These are phyloP conservation scores for Solanum dulcamara DNA, from an alignment of 257 asterid species.

Conservation along the genomic window DNA sequence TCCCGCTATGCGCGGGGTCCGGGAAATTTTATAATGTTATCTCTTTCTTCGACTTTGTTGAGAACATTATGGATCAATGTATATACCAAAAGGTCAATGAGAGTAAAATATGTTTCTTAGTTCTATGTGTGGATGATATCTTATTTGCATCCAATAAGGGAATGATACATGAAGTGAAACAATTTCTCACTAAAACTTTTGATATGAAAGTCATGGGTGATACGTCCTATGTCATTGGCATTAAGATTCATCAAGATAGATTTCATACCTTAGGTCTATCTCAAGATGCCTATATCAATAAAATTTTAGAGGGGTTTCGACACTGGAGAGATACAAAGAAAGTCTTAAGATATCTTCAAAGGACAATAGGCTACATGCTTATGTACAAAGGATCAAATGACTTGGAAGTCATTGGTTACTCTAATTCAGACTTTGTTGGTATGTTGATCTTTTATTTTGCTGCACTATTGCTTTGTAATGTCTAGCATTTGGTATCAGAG, in stretches of 20 bases:
- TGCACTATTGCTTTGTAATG: not conserved
- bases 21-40: too few species aligned
- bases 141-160: not conserved
- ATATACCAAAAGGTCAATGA: not conserved
- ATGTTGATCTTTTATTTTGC: too few species aligned
- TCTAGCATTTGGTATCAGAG: not conserved
- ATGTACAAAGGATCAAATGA: not conserved
- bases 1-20: too few species aligned
- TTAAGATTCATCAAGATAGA: not conserved
- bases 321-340: not conserved
- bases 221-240: not conserved
- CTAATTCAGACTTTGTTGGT: not conserved
- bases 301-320: not conserved
- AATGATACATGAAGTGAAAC: too few species aligned
- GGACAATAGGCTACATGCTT: not conserved
- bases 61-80: not conserved
- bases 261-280: not conserved
- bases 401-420: not conserved
- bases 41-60: not conserved
- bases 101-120: not conserved
- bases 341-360: not conserved
- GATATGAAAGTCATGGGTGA: not conserved
- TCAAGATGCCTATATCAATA: not conserved
- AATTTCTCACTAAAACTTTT: not conserved
- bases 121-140: not conserved